Percentiles rank a stretch among this genome's conserved stretches.
phyloP scores from a whole-genome alignment of 148 eudicot genomes.

The Limonium bicolor region DNA sequence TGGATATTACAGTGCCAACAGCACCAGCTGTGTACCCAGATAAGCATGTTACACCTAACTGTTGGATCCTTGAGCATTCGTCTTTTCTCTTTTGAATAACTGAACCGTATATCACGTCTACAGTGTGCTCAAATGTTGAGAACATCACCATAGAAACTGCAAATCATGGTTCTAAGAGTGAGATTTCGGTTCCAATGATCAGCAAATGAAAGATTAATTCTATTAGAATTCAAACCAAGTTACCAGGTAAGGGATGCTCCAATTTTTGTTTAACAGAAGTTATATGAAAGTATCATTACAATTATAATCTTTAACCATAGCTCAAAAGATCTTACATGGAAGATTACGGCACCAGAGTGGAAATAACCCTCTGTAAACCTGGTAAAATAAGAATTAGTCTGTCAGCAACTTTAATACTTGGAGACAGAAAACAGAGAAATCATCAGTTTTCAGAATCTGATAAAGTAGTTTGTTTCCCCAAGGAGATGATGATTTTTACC shows the following conservation, averaged over 20 bases:
- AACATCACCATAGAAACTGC: slow-evolving; percentile 96
- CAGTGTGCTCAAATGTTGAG: slow-evolving; percentile 91
- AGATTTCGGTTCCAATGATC: background rate
- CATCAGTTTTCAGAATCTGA: background rate
- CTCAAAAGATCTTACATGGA: slow-evolving; percentile 50
- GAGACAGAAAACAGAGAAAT: too few species aligned
- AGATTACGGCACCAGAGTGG: slow-evolving; percentile 96
- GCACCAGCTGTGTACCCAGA: slow-evolving; percentile 92
- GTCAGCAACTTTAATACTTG: background rate
- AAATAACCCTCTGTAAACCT: slow-evolving; percentile 75
- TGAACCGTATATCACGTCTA: slow-evolving; percentile 40
- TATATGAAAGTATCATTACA: background rate
- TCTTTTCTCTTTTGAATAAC: slow-evolving; percentile 49
- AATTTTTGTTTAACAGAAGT: background rate
- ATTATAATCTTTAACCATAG: background rate
- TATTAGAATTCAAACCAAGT: slow-evolving; percentile 4
- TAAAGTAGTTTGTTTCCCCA: too few species aligned
- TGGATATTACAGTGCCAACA: slow-evolving; percentile 69
- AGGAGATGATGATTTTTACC: too few species aligned
- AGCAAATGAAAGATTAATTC: slow-evolving; percentile 2
- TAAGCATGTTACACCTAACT: slow-evolving; percentile 82
- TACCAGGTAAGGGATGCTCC: background rate
- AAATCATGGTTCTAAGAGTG: background rate
- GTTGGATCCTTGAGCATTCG: slow-evolving; percentile 67
- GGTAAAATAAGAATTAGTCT: slow-evolving; percentile 19